A percentile compares a stretch with the other conserved stretches of the same genome.
Evolutionary conservation across 495 filamentous ascomycete species (phyloP).

Genomic region (Penicillium goetzii): DNA sequence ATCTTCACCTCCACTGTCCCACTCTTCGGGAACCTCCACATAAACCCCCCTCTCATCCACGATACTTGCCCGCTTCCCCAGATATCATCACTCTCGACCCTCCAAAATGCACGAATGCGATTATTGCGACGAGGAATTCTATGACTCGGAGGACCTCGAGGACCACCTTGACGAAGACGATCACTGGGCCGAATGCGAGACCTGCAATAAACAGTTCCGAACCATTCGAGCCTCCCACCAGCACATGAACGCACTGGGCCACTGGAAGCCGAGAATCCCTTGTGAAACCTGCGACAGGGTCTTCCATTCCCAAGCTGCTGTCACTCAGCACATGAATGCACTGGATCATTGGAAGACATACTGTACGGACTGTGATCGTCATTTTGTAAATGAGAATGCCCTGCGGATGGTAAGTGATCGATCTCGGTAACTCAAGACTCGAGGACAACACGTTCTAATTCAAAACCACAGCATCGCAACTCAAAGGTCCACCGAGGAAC

Average conservation of each 20-base stretch:
- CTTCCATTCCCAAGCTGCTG: slow-evolving; percentile 31
- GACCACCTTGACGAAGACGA: slow-evolving; percentile 43
- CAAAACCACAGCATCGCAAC: slow-evolving; percentile 44
- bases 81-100: background rate
- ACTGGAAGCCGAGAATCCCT: slow-evolving; percentile 31
- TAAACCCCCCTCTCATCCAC: background rate
- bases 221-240: slow-evolving; percentile 27
- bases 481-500: slow-evolving; percentile 45
- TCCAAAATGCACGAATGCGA: background rate
- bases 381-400: slow-evolving; percentile 44
- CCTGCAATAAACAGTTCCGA: slow-evolving; percentile 36
- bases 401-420: slow-evolving; percentile 39
- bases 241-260: slow-evolving; percentile 43
- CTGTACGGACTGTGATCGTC: slow-evolving; percentile 41
- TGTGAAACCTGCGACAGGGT: slow-evolving; percentile 43
- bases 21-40: background rate
- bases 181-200: slow-evolving; percentile 41
- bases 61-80: no score
- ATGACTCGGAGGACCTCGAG: slow-evolving; percentile 6
- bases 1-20: background rate
- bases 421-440: no score
- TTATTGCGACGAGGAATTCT: background rate
- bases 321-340: slow-evolving; percentile 42
- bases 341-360: slow-evolving; percentile 41
- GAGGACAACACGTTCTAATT: background rate